Conservation (phyloP, 108 stramenopile species). For the Cylindrotheca closterium region DNA sequence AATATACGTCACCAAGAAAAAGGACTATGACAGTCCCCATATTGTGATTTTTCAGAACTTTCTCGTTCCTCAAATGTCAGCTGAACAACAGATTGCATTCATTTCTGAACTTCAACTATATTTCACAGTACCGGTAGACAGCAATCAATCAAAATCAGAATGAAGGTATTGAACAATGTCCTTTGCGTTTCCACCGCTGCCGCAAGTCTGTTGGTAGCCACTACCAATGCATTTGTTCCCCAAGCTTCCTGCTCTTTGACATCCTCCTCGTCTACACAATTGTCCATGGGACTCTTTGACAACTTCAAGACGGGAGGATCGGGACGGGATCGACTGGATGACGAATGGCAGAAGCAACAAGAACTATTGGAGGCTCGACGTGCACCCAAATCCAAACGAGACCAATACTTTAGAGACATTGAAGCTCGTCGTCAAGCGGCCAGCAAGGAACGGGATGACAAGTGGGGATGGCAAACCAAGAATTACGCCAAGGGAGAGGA, state of each 20-base stretch:
- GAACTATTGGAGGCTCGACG: conserved; percentile 65
- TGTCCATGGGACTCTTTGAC: conserved; percentile 49
- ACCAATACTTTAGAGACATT: conserved; percentile 74
- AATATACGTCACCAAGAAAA: no score
- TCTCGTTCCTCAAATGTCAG: no score
- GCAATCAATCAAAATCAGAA: no score
- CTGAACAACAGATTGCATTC: no score
- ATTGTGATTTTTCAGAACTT: no score
- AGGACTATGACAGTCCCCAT: no score
- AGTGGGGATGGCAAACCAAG: conserved; percentile 90
- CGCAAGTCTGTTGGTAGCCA: no score
- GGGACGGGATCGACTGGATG: conserved; percentile 54
- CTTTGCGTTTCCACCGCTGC: no score
- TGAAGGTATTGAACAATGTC: no score
- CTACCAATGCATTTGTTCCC: neutral
- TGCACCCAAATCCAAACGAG: conserved; percentile 55
- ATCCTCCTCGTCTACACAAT: neutral
- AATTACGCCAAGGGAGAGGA: conserved; percentile 80
- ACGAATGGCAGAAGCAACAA: conserved; percentile 81
- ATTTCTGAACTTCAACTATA: no score
- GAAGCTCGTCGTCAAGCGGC: conserved; percentile 71
- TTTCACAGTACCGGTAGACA: no score
- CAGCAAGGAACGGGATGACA: conserved; percentile 65
- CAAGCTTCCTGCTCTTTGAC: neutral
- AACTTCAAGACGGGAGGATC: conserved; percentile 44